These are phyloP conservation scores for Melampsora larici-populina DNA, from an alignment of 1,284 basidiomycete species.

Conservation along the genomic window DNA sequence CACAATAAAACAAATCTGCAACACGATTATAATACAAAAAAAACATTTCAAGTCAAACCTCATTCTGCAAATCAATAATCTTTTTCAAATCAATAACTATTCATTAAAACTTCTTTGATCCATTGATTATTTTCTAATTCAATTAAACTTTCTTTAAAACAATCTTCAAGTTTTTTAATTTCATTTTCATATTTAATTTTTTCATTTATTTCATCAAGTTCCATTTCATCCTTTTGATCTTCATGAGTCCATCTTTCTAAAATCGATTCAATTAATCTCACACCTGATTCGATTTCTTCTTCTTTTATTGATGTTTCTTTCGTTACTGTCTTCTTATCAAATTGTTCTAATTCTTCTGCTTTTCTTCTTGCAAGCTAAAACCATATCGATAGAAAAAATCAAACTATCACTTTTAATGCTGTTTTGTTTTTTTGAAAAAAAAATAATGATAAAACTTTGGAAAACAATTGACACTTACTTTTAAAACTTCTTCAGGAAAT, in stretches of 20 bases:
- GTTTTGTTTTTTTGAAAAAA: too few relatives aligned
- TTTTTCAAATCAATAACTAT: conserved; percentile 48
- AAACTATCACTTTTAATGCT: background rate
- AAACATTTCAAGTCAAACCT: background rate
- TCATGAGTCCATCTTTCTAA: conserved; percentile 52
- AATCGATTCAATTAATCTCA: conserved; percentile 11
- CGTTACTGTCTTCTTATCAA: conserved; percentile 58
- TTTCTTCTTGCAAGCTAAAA: conserved; percentile 83
- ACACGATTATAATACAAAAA: background rate
- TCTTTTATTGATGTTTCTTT: background rate
- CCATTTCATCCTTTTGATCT: conserved; percentile 38
- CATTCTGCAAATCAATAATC: background rate
- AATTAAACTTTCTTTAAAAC: conserved; percentile 66
- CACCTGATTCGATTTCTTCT: conserved; percentile 50
- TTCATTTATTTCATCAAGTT: conserved; percentile 32
- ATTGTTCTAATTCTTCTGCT: conserved; percentile 94
- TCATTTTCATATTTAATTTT: conserved; percentile 60
- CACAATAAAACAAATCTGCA: background rate
- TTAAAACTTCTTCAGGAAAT: conserved; percentile 90
- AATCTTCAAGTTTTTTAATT: conserved; percentile 64
- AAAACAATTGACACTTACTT: conserved; percentile 58
- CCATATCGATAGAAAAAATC: background rate
- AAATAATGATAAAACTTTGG: background rate
- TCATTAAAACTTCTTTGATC: conserved; percentile 64
- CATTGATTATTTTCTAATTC: conserved; percentile 72